These are phyloP conservation scores for Fusarium secorum DNA, from an alignment of 2,329 filamentous ascomycete species.

Conservation along the genomic window DNA sequence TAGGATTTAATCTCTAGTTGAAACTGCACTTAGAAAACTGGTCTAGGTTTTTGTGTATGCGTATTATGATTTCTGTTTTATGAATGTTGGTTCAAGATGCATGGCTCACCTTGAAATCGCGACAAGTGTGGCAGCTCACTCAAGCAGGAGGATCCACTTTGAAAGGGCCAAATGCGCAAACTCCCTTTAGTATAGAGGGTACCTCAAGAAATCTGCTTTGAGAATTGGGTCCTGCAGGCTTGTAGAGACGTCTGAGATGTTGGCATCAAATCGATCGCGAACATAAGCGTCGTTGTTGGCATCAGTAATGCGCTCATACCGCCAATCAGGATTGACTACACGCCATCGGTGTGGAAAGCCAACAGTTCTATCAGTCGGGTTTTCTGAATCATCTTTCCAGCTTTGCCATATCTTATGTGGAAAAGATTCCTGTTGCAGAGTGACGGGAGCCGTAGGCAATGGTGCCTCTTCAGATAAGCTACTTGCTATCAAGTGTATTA, in stretches of 20 bases:
- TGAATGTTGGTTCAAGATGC: no score
- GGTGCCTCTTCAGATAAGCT: not conserved
- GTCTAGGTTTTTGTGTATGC: no score
- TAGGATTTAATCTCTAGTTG: no score
- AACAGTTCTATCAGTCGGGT: conserved; percentile 40
- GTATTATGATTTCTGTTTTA: no score
- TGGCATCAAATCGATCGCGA: conserved; percentile 69
- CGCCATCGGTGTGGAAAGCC: conserved; percentile 42
- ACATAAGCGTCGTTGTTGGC: conserved; percentile 53
- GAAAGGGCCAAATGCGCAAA: no score
- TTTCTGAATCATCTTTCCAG: conserved; percentile 43
- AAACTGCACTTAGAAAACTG: no score
- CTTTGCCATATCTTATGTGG: conserved; percentile 46
- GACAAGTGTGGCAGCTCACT: no score
- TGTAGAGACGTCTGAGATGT: conserved; percentile 58
- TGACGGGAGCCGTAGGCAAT: not conserved
- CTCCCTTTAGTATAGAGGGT: no score
- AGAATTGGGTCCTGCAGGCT: conserved; percentile 59
- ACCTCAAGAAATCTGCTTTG: conserved; percentile 68
- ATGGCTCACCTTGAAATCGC: no score
- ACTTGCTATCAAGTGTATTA: conserved; percentile 5
- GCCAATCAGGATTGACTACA: conserved; percentile 38
- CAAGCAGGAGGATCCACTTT: no score
- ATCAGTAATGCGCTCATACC: conserved; percentile 44
- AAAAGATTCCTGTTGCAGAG: conserved; percentile 6